Conservation (phyloP, 129 eudicot species). For the Glebionis coronaria region DNA sequence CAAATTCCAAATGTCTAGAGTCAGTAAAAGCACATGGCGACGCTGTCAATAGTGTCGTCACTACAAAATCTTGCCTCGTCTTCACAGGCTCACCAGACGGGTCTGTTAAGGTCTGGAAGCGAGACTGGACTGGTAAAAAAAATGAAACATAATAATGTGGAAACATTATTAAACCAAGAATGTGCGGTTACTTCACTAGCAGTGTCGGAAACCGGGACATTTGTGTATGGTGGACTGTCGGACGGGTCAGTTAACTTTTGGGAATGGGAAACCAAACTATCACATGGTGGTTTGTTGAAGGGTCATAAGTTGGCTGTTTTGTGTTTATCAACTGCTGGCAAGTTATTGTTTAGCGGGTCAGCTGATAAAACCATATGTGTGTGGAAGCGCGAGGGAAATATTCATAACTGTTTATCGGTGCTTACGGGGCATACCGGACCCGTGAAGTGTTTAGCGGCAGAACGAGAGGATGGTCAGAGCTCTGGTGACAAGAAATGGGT, state of each 20-base stretch:
- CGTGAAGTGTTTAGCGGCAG: conserved; percentile 81
- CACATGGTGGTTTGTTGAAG: conserved; percentile 73
- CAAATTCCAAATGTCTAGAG: conserved; percentile 64
- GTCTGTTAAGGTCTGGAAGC: conserved; percentile 80
- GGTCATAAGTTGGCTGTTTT: conserved; percentile 90
- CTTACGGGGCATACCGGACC: conserved; percentile 82
- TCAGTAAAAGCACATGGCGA: conserved; percentile 88
- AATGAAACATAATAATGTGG: conserved; percentile 42
- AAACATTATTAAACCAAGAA: conserved; percentile 69
- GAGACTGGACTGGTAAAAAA: conserved; percentile 59
- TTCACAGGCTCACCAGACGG: conserved; percentile 93
- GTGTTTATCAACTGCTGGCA: conserved; percentile 66
- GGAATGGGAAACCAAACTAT: conserved; percentile 60
- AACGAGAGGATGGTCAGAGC: conserved; percentile 38
- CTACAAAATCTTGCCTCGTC: conserved; percentile 46
- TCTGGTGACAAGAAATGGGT: conserved; percentile 47
- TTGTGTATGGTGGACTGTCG: conserved; percentile 74
- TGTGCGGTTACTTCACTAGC: conserved; percentile 81
- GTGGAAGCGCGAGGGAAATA: conserved; percentile 73
- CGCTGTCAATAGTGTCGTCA: conserved; percentile 82
- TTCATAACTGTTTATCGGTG: conserved; percentile 60
- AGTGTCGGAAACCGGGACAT: conserved; percentile 37
- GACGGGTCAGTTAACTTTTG: conserved; percentile 87
- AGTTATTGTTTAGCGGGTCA: conserved; percentile 76
- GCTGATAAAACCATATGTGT: conserved; percentile 92